phyloP scores from a whole-genome alignment of 140 eudicot species.

The Senecio squalidus region DNA sequence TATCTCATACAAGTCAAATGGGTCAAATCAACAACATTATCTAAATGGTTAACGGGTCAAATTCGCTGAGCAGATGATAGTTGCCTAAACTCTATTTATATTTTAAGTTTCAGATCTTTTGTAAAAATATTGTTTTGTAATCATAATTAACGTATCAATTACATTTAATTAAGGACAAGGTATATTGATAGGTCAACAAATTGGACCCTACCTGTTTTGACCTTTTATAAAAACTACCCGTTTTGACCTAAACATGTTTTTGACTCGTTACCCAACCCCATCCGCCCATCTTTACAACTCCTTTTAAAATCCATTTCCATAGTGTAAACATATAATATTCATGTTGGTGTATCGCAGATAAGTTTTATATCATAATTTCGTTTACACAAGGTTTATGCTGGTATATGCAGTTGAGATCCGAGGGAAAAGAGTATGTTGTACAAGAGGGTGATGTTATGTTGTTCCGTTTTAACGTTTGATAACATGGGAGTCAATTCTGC shows the following conservation, averaged over 20 bases:
- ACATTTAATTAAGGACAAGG: background rate
- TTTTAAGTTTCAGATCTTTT: background rate
- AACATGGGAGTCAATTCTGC: background rate
- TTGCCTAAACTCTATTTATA: background rate
- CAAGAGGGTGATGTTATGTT: conserved; percentile 97
- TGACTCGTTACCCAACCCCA: background rate
- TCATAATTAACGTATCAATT: background rate
- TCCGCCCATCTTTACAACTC: background rate
- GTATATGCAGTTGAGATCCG: conserved; percentile 74
- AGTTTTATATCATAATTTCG: background rate
- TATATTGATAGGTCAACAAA: background rate
- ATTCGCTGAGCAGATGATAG: no score
- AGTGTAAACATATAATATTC: background rate
- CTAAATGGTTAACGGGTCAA: no score
- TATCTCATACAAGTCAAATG: no score
- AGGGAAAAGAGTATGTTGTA: conserved; percentile 92
- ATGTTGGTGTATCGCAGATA: background rate
- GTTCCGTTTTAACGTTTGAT: conserved; percentile 81
- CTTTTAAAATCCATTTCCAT: background rate
- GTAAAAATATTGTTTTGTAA: background rate
- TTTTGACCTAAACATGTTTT: background rate
- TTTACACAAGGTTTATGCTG: conserved; percentile 9
- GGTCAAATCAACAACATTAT: no score
- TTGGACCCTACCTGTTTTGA: background rate
- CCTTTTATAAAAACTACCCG: background rate